phyloP scores from a whole-genome alignment of 2,329 filamentous ascomycete species.

The Cladosporium austrohemisphaericum region DNA sequence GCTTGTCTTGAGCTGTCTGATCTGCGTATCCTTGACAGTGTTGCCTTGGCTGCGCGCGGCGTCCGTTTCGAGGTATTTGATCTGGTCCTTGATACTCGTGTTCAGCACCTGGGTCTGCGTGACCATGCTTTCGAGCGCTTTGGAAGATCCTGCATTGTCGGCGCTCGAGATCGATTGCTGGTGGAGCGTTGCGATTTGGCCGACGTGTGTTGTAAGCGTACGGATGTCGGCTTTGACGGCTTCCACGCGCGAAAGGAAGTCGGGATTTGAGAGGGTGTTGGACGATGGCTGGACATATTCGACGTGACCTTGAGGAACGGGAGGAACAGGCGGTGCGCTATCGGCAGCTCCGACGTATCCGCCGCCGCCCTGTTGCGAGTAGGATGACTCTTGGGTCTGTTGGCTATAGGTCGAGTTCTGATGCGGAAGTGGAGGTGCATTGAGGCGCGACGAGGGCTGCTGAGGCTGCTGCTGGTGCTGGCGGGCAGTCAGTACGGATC shows the following conservation, averaged over 20 bases:
- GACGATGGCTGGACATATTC: constrained; percentile 41
- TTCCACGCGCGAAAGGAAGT: constrained; percentile 56
- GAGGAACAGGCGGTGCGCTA: constrained; percentile 27
- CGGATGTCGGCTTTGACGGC: constrained; percentile 65
- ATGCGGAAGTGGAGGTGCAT: constrained; percentile 33
- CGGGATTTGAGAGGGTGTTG: constrained; percentile 55
- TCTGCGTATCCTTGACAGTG: constrained; percentile 65
- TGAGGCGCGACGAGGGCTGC: constrained; percentile 15
- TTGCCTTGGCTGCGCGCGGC: constrained; percentile 61
- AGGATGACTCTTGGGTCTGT: constrained; percentile 13
- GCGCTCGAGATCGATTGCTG: constrained; percentile 67
- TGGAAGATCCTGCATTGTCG: constrained; percentile 47
- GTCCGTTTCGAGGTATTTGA: constrained; percentile 71
- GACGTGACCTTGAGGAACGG: constrained; percentile 52
- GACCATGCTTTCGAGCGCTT: constrained; percentile 63
- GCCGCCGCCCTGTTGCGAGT: constrained; percentile 17
- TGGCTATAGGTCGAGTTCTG: constrained; percentile 34
- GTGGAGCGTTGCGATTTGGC: constrained; percentile 65
- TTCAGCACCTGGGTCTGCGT: constrained; percentile 69
- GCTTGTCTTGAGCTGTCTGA: constrained; percentile 64
- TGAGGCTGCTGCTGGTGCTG: constrained; percentile 3
- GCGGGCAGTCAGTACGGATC: neutral
- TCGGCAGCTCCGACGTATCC: constrained; percentile 37
- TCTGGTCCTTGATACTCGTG: constrained; percentile 72
- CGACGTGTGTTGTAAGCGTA: constrained; percentile 62